Evolutionary conservation across 2,329 filamentous ascomycete genomes (phyloP).

Genomic region (Plenodomus lindquistii): DNA sequence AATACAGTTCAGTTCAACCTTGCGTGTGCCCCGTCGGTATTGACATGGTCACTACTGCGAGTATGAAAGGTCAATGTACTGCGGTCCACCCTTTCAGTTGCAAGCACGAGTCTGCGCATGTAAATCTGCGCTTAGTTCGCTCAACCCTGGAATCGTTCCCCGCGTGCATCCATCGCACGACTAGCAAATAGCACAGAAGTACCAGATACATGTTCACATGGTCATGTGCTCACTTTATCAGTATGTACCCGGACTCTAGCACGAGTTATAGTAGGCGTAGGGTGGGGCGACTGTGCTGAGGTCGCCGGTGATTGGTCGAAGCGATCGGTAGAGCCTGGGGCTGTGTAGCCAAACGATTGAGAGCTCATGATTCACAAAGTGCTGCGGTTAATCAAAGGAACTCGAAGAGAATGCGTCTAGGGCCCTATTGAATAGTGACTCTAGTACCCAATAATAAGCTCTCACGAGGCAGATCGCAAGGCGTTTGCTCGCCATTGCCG

Average conservation of each 20-base stretch:
- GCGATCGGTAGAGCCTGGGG: no score
- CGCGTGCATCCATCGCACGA: not conserved
- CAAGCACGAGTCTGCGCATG: not conserved
- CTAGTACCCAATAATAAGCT: no score
- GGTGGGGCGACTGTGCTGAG: no score
- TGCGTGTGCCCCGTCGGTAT: not conserved
- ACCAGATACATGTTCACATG: no score
- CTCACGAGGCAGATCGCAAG: constrained; percentile 3
- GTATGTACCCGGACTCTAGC: no score
- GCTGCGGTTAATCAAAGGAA: not conserved
- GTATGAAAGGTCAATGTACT: not conserved
- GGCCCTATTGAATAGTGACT: not conserved
- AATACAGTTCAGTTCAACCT: not conserved
- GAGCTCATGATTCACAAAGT: not conserved
- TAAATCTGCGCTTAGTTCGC: not conserved
- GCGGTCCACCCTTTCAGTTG: not conserved
- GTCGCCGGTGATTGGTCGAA: no score
- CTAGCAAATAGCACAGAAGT: no score
- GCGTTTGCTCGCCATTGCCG: no score
- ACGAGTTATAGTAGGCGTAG: no score
- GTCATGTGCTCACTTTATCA: no score
- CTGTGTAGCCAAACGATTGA: no score
- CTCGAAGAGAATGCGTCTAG: not conserved
- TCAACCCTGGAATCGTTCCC: not conserved
- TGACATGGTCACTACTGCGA: not conserved